Evolutionary conservation across 2,329 filamentous ascomycete genomes (phyloP).

Genomic region (Trichoderma sp.): DNA sequence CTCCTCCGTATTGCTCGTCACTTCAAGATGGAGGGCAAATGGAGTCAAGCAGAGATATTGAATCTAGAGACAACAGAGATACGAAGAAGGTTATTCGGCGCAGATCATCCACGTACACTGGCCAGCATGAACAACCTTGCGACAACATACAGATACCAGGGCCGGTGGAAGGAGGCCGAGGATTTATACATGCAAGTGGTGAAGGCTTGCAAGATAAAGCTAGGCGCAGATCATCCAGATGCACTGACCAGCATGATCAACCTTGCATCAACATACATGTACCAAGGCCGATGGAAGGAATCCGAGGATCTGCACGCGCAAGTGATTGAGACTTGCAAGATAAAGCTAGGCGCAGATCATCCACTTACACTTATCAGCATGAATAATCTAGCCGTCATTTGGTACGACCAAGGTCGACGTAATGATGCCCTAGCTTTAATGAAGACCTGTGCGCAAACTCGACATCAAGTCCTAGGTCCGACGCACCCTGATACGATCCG

Average conservation of each 20-base stretch:
- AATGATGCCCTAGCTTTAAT: background rate
- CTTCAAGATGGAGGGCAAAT: background rate
- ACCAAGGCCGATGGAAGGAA: too few relatives aligned
- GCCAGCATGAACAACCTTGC: background rate
- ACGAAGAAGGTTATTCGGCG: background rate
- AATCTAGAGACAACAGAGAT: background rate
- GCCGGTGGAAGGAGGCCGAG: background rate
- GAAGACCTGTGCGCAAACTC: background rate
- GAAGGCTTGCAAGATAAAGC: background rate
- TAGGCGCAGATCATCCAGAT: background rate
- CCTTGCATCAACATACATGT: background rate
- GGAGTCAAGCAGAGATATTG: background rate
- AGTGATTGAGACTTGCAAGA: background rate
- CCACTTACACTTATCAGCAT: background rate
- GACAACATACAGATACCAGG: background rate
- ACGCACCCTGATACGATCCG: background rate
- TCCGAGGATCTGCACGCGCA: background rate
- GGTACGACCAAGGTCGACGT: background rate
- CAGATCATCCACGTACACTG: background rate
- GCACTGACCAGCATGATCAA: background rate
- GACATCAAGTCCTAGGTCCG: background rate
- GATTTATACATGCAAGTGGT: background rate
- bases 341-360: background rate
- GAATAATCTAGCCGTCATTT: rapidly evolving
- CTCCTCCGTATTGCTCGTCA: background rate